Evolutionary conservation across 2,329 filamentous ascomycete species (phyloP).

Genomic region (Ampelomyces quisqualis): DNA sequence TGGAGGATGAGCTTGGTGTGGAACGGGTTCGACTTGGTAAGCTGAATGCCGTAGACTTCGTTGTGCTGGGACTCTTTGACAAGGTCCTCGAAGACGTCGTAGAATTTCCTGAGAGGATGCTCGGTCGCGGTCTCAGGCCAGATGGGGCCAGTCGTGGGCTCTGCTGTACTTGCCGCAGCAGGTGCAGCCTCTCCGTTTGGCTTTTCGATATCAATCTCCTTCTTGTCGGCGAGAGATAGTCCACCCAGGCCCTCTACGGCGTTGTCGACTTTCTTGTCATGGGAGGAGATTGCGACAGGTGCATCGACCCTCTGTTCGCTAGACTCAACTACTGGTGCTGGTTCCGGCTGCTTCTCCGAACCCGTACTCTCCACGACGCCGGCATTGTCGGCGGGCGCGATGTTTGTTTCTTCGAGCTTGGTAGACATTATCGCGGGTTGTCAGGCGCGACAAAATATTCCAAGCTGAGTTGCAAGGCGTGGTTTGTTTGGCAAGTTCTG

Average conservation of each 20-base stretch:
- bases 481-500: too few species aligned
- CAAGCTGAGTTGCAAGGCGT: too few species aligned
- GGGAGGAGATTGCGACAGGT: too few species aligned
- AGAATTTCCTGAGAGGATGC: slow-evolving; percentile 57
- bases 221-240: slow-evolving; percentile 20
- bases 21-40: slow-evolving; percentile 58
- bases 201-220: slow-evolving; percentile 1
- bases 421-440: slow-evolving; percentile 16
- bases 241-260: slow-evolving; percentile 18
- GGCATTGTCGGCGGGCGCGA: slow-evolving; percentile 16
- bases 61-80: slow-evolving; percentile 59
- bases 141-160: slow-evolving; percentile 14
- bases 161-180: slow-evolving; percentile 3
- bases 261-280: slow-evolving; percentile 18
- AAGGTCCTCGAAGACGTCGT: slow-evolving; percentile 60
- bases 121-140: slow-evolving; percentile 44
- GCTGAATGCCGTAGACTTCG: slow-evolving; percentile 85
- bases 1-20: slow-evolving; percentile 83
- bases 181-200: neutral
- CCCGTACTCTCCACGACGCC: slow-evolving; percentile 8
- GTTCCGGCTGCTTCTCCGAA: slow-evolving; percentile 21
- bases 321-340: slow-evolving; percentile 14
- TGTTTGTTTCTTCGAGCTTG: slow-evolving; percentile 18
- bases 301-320: too few species aligned
- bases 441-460: too few species aligned